Percentiles rank a stretch among this genome's conserved stretches.
Conservation (phyloP, 179 eudicot genomes). For the Camellia oleifera region DNA sequence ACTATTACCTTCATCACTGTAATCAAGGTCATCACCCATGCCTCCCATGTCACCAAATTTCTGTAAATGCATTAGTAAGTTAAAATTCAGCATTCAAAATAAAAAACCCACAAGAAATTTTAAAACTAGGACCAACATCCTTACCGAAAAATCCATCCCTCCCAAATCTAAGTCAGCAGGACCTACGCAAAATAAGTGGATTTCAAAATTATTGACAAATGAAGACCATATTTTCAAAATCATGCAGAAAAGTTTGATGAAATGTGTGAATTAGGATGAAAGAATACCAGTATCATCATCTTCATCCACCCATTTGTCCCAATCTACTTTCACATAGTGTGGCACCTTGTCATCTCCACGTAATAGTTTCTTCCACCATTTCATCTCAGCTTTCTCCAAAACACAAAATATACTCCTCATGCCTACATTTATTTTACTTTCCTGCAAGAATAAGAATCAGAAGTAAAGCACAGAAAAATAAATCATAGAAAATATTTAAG, state of each 20-base stretch:
- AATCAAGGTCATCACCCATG: slow-evolving; percentile 55
- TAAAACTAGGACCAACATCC: slow-evolving; percentile 7
- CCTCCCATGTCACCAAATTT: slow-evolving; percentile 66
- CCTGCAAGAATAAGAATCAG: slow-evolving; percentile 36
- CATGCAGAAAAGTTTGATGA: not conserved
- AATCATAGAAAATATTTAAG: not conserved
- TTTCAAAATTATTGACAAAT: not conserved
- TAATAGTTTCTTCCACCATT: slow-evolving; percentile 84
- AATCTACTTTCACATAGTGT: slow-evolving; percentile 88
- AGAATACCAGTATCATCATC: slow-evolving; percentile 63
- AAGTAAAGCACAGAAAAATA: not conserved
- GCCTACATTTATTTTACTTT: slow-evolving; percentile 76
- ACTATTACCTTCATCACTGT: slow-evolving; percentile 68
- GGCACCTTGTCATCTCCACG: slow-evolving; percentile 78
- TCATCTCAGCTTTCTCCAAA: slow-evolving; percentile 70
- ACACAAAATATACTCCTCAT: slow-evolving; percentile 70
- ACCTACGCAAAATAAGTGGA: slow-evolving; percentile 29
- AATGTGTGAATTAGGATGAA: too few relatives aligned
- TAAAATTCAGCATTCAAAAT: slow-evolving; percentile 1
- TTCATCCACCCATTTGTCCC: slow-evolving; percentile 99
- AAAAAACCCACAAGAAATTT: not conserved
- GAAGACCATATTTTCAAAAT: not conserved
- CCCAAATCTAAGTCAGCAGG: slow-evolving; percentile 70
- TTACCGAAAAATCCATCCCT: slow-evolving; percentile 97
- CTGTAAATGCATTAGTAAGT: slow-evolving; percentile 31